Base-by-base conservation (phyloP, 768 basidiomycete species). In the Leccinum fibrillosum region DNA sequence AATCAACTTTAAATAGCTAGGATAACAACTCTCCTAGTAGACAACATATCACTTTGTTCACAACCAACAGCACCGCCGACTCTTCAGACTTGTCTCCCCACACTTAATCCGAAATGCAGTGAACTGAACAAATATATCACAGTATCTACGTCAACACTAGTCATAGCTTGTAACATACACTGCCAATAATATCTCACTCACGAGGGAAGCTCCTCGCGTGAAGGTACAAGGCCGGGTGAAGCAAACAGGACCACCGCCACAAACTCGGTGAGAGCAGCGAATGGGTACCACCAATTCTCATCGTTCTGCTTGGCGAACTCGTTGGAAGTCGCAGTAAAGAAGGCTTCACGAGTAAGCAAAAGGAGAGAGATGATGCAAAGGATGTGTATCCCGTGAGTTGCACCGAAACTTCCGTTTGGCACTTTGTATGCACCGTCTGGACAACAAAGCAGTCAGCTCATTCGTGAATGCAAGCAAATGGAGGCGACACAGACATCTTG, bases 261-360 rank as follows among this genome's bases (percentile, higher is more conserved):
- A 37, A 74, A 58, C 59, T 75, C 74, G 4, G 74, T 64, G 11
- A 69, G 49, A 9, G 70, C 74, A 35, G 69, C 66, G 17, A 74
- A 64, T 21, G 72, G 72, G 53, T 74, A 75, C 66, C 70, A 75
- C 52, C 66, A 64, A 17, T 62, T 55, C 52, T 75, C 72, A n/a
- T 69, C 37, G 49, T 69, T 68, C 52, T 72, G 72, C 55, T 55
- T 59, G 10, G 62, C 26, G 3, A 26, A 0, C 32, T 67, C 26
- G 53, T 63, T 62, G 49, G 60, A 19, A 11, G 69, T 73, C n/a
- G 56, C 66, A 55, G 59, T 49, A 28, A 74, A 65, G 64, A 74
- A 74, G 3, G 65, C 55, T 57, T 74, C 66, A n/a, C 72, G 70
- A 28, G 60, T 35, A 35, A 75, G 66, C 30, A 72, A 58, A 11